A percentile compares a stretch with the other conserved stretches of the same genome.
Evolutionary conservation across 768 basidiomycete genomes (phyloP).

Genomic region (Lyophyllum decastes): DNA sequence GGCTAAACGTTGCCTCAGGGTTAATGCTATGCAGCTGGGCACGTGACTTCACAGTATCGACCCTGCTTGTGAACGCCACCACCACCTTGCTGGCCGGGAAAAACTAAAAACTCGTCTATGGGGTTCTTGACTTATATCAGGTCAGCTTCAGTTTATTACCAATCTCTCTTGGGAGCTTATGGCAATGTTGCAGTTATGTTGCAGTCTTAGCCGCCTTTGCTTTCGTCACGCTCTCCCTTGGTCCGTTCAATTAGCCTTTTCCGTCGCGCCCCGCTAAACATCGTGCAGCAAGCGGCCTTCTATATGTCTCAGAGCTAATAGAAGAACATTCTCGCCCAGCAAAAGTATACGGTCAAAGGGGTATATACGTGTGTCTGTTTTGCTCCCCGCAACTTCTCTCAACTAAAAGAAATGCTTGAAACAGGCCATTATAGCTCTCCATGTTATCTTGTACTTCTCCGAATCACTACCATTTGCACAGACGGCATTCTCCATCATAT

Average conservation of each 20-base stretch:
- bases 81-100: slow-evolving; percentile 14
- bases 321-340: slow-evolving; percentile 89
- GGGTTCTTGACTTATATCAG: slow-evolving; percentile 62
- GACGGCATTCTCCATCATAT: slow-evolving; percentile 75
- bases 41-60: too few species aligned
- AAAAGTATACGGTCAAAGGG: slow-evolving; percentile 79
- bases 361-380: slow-evolving; percentile 74
- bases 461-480: slow-evolving; percentile 82
- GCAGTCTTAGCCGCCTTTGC: slow-evolving; percentile 78
- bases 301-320: slow-evolving; percentile 94
- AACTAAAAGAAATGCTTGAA: slow-evolving; percentile 8
- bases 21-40: too few species aligned
- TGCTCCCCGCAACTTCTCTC: background rate
- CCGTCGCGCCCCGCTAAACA: background rate
- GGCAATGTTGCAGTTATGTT: slow-evolving; percentile 55
- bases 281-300: slow-evolving; percentile 79
- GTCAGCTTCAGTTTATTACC: slow-evolving; percentile 29
- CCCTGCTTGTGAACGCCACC: background rate
- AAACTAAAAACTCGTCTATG: slow-evolving; percentile 34
- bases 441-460: slow-evolving; percentile 73
- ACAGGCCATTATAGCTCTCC: slow-evolving; percentile 78
- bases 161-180: background rate
- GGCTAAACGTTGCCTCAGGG: too few species aligned
- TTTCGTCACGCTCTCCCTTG: slow-evolving; percentile 91
- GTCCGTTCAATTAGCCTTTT: slow-evolving; percentile 39